phyloP scores from a whole-genome alignment of 73 alveolate genomes.

The Paramecium caudatum region DNA sequence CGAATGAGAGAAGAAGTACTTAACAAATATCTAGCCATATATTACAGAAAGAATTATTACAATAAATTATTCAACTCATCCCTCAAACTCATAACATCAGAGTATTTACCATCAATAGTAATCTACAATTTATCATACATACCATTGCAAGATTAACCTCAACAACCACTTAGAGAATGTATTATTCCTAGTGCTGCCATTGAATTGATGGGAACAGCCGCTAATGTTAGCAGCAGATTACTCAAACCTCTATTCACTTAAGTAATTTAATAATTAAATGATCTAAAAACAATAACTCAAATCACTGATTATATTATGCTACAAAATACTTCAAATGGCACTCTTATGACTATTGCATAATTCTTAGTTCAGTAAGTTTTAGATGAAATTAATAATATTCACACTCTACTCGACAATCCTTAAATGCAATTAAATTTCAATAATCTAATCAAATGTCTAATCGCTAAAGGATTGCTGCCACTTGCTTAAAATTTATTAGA shows the following conservation, averaged over 20 bases:
- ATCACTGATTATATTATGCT: not conserved
- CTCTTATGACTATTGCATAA: not conserved
- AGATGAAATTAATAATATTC: not conserved
- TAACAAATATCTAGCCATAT: slow-evolving; percentile 1
- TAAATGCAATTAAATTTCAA: slow-evolving; percentile 3
- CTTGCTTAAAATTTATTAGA: not conserved
- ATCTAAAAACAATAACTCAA: slow-evolving; percentile 16
- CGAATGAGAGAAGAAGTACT: slow-evolving; percentile 19
- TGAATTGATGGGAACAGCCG: slow-evolving; percentile 68
- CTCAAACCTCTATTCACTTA: slow-evolving; percentile 4
- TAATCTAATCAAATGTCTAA: not conserved
- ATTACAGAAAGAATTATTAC: not conserved
- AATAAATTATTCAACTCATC: not conserved
- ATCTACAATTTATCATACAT: slow-evolving; percentile 13
- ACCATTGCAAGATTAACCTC: slow-evolving; percentile 23
- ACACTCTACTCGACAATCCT: not conserved
- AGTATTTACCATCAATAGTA: slow-evolving; percentile 51
- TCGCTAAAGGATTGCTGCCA: not conserved
- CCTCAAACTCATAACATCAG: slow-evolving; percentile 21
- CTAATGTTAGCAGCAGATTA: slow-evolving; percentile 34
- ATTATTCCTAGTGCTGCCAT: slow-evolving; percentile 59
- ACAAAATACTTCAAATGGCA: slow-evolving; percentile 5
- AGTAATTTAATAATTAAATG: not conserved
- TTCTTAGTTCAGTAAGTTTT: not conserved
- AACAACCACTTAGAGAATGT: slow-evolving; percentile 57